phyloP scores from a whole-genome alignment of 768 basidiomycete genomes.

The Mrakia blollopis region DNA sequence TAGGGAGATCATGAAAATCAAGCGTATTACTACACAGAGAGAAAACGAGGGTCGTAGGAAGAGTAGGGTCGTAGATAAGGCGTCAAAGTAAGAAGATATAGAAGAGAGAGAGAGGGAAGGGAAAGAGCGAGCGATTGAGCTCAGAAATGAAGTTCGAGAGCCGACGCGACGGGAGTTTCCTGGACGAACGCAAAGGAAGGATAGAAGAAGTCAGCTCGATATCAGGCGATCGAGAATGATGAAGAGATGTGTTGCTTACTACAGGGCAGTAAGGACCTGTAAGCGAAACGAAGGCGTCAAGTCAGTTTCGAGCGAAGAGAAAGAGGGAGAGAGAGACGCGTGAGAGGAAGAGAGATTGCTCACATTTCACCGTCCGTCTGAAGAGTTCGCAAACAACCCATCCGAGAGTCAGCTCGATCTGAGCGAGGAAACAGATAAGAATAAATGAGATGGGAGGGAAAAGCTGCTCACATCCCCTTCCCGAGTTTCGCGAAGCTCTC shows the following conservation, averaged over 20 bases:
- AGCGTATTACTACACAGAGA: neutral
- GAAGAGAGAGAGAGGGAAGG: neutral
- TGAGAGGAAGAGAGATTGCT: conserved; percentile 78
- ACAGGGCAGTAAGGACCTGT: conserved; percentile 40
- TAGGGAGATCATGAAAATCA: neutral
- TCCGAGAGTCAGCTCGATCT: neutral
- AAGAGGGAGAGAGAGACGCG: neutral
- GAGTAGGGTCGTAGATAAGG: neutral
- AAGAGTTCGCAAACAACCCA: too few relatives aligned
- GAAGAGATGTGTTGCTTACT: neutral
- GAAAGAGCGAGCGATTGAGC: neutral
- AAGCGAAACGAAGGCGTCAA: neutral
- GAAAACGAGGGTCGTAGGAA: neutral
- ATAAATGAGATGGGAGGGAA: neutral
- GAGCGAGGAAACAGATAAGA: neutral
- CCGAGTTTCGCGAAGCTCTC: conserved; percentile 85
- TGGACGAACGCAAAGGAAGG: neutral
- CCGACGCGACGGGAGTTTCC: conserved; percentile 24
- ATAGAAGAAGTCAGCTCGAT: too few relatives aligned
- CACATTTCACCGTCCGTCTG: conserved; percentile 71
- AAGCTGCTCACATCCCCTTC: conserved; percentile 71
- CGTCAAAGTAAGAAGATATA: neutral
- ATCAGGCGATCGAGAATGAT: neutral
- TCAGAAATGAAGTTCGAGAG: conserved; percentile 31
- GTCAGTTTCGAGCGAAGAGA: neutral